Evolutionary conservation across 2,329 filamentous ascomycete genomes (phyloP).

Genomic region (Calonectria hongkongensis): DNA sequence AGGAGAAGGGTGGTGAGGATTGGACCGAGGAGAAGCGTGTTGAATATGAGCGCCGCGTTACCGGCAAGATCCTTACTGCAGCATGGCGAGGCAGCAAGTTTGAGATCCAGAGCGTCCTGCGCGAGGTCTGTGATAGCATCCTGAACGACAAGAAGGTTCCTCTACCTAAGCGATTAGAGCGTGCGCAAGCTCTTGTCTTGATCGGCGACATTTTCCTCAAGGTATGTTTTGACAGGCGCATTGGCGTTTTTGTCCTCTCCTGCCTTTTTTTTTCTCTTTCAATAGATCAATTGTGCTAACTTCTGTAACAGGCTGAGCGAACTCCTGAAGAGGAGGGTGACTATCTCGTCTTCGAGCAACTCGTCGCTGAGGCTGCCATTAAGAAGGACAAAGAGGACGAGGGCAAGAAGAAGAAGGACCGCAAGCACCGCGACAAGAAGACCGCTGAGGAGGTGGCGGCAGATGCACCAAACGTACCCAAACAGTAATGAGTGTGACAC

Average conservation of each 20-base stretch:
- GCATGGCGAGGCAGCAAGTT: conserved; percentile 98
- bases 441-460: conserved; percentile 53
- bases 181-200: conserved; percentile 91
- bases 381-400: conserved; percentile 95
- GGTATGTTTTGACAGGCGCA: conserved; percentile 70
- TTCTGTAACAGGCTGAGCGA: conserved; percentile 80
- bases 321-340: conserved; percentile 98
- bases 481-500: conserved; percentile 24
- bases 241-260: not conserved
- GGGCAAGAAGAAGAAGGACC: conserved; percentile 75
- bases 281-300: conserved; percentile 37
- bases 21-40: conserved; percentile 99
- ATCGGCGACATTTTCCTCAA: conserved; percentile 92
- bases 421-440: conserved; percentile 63
- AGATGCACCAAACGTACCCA: conserved; percentile 52
- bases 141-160: conserved; percentile 87
- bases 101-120: conserved; percentile 96
- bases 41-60: conserved; percentile 96
- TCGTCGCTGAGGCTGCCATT: conserved; percentile 95
- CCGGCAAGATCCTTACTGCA: conserved; percentile 97
- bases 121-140: conserved; percentile 94
- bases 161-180: conserved; percentile 89
- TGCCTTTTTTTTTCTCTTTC: conserved; percentile 1
- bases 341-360: conserved; percentile 98
- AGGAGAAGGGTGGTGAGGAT: conserved; percentile 95